phyloP scores from a whole-genome alignment of 2,329 filamentous ascomycete genomes.

The Grosmannia huntii region DNA sequence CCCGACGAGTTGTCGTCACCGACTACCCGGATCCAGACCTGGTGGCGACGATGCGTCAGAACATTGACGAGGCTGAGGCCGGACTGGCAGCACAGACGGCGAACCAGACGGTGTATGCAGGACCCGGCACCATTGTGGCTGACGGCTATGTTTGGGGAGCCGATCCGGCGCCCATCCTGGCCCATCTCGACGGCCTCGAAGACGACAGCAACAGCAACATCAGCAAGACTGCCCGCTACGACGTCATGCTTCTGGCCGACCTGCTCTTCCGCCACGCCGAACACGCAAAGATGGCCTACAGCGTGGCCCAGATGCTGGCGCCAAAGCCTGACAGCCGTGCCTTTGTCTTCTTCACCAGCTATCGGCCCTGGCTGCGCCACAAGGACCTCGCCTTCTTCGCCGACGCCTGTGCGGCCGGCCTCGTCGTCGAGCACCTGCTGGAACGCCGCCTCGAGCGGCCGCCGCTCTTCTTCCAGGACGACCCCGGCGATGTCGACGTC shows the following conservation, averaged over 20 bases:
- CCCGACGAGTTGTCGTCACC: constrained; percentile 61
- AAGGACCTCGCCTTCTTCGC: constrained; percentile 84
- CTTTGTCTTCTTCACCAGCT: constrained; percentile 87
- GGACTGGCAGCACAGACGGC: neutral
- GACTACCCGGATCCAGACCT: constrained; percentile 82
- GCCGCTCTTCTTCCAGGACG: constrained; percentile 71
- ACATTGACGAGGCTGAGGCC: constrained; percentile 45
- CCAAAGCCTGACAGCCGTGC: constrained; percentile 44
- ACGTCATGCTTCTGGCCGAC: constrained; percentile 77
- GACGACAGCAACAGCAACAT: neutral
- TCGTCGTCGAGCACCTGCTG: constrained; percentile 65
- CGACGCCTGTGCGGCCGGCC: constrained; percentile 54
- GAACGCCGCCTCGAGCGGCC: constrained; percentile 75
- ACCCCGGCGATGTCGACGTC: constrained; percentile 71
- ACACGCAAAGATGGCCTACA: constrained; percentile 63
- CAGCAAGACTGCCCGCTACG: constrained; percentile 56
- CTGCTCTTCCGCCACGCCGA: constrained; percentile 85
- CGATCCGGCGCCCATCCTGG: constrained; percentile 43
- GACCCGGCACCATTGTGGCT: constrained; percentile 25
- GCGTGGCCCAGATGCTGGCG: constrained; percentile 55
- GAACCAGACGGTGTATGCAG: neutral
- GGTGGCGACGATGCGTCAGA: constrained; percentile 66
- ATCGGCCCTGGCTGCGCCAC: constrained; percentile 78
- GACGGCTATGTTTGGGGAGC: constrained; percentile 79
- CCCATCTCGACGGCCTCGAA: constrained; percentile 38